A percentile compares a stretch with the other conserved stretches of the same genome.
These are phyloP conservation scores for Leccinum broughii DNA, from an alignment of 768 basidiomycete species.

Conservation along the genomic window DNA sequence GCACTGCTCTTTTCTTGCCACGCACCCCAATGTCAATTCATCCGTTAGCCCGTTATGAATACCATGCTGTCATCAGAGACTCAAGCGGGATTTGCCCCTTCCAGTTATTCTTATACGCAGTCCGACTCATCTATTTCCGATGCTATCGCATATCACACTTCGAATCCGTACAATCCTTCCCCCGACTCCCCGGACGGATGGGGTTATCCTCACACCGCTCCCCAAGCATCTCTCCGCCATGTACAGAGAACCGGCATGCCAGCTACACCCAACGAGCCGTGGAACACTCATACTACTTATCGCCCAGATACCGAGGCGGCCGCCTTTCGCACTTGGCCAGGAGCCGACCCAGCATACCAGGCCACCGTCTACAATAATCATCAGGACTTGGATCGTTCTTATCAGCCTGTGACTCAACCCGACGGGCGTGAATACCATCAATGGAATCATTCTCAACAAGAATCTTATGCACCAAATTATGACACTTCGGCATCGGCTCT, in stretches of 20 bases:
- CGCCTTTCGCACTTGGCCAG: conserved; percentile 53
- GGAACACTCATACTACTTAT: conserved; percentile 26
- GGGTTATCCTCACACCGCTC: conserved; percentile 45
- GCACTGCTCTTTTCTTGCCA: not conserved
- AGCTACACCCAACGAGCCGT: conserved; percentile 18
- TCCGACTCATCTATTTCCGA: conserved; percentile 42
- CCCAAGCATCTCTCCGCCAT: conserved; percentile 43
- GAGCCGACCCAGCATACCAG: conserved; percentile 40
- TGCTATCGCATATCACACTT: conserved; percentile 40
- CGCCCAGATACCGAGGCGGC: conserved; percentile 33
- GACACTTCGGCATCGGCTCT: conserved; percentile 21
- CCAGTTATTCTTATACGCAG: conserved; percentile 47
- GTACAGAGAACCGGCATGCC: conserved; percentile 26
- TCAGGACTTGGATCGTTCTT: conserved; percentile 37
- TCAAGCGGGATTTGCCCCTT: conserved; percentile 40
- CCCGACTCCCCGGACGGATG: conserved; percentile 52
- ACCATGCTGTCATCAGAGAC: conserved; percentile 40
- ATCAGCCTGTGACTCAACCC: conserved; percentile 35
- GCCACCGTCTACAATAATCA: conserved; percentile 26
- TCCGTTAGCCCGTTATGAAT: conserved; percentile 33
- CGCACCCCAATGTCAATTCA: not conserved
- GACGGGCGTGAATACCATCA: conserved; percentile 40
- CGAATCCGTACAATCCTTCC: conserved; percentile 43
- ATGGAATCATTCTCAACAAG: conserved; percentile 31
- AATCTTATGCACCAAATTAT: conserved; percentile 26